These are phyloP conservation scores for Sclerotinia trifoliorum DNA, from an alignment of 2,329 filamentous ascomycete genomes.

Conservation along the genomic window DNA sequence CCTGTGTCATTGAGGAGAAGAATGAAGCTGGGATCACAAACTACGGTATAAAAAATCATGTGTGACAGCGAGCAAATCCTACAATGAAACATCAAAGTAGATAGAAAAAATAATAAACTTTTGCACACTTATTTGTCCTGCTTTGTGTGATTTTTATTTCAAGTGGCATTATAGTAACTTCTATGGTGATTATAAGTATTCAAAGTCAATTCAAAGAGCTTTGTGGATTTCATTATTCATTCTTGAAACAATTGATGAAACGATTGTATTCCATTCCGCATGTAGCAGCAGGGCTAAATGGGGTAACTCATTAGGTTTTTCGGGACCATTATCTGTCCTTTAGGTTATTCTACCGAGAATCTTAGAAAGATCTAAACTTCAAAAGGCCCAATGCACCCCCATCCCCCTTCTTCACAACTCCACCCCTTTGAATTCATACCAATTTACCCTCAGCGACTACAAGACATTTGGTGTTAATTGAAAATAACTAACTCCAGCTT, in stretches of 20 bases:
- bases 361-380: slow-evolving; percentile 11
- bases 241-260: neutral
- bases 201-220: neutral
- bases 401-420: slow-evolving; percentile 16
- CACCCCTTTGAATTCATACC: neutral
- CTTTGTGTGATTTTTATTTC: neutral
- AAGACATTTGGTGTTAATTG: slow-evolving; percentile 3
- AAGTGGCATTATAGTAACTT: neutral
- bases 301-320: slow-evolving; percentile 8
- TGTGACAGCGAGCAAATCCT: neutral
- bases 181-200: neutral
- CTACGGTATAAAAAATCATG: neutral
- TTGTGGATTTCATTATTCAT: neutral
- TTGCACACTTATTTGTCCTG: neutral
- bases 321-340: slow-evolving; percentile 6
- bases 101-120: slow-evolving; percentile 6
- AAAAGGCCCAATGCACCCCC: slow-evolving; percentile 1
- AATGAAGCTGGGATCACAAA: neutral
- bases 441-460: neutral
- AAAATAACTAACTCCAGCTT: neutral
- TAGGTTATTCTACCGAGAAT: slow-evolving; percentile 22
- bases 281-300: slow-evolving; percentile 7
- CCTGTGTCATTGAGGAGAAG: neutral
- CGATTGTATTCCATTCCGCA: neutral
- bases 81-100: neutral